These are phyloP conservation scores for Aspergillus coremiiformis DNA, from an alignment of 495 filamentous ascomycete species.

Conservation along the genomic window DNA sequence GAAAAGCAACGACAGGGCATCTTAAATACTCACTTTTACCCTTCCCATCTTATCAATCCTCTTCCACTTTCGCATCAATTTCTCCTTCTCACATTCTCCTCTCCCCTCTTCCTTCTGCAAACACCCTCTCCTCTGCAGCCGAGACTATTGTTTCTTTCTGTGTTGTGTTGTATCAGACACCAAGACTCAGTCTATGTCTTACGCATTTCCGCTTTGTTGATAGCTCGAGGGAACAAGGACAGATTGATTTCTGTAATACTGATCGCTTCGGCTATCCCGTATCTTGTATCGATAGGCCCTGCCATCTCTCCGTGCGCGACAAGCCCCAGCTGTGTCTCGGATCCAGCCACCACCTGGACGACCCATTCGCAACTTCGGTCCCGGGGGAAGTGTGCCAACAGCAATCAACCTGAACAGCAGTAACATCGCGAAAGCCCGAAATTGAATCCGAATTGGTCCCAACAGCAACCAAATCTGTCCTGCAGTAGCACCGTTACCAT, in stretches of 20 bases:
- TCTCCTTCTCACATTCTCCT: background rate
- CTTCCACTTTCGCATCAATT: background rate
- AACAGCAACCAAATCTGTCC: conserved; percentile 3
- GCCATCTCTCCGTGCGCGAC: conserved; percentile 6
- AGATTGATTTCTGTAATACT: conserved; percentile 15
- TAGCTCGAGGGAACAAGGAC: conserved; percentile 9
- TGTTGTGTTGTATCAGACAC: background rate
- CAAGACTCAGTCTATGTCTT: background rate
- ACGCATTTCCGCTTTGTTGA: conserved; percentile 9
- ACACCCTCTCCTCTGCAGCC: background rate
- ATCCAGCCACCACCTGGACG: background rate
- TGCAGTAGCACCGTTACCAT: background rate
- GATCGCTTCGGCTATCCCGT: conserved; percentile 8
- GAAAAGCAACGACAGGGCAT: background rate
- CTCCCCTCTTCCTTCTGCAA: background rate
- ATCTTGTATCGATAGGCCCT: conserved; percentile 12
- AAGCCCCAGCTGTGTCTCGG: background rate
- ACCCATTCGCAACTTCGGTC: conserved; percentile 7
- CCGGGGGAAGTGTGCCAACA: conserved; percentile 4
- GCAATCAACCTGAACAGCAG: conserved; percentile 5
- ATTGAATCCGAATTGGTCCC: background rate
- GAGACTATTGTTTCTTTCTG: conserved; percentile 1
- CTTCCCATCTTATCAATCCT: background rate
- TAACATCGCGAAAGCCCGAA: background rate
- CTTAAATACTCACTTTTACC: conserved; percentile 3